Conservation (phyloP, 208 protist genomes). For the Crithidia mellificae region DNA sequence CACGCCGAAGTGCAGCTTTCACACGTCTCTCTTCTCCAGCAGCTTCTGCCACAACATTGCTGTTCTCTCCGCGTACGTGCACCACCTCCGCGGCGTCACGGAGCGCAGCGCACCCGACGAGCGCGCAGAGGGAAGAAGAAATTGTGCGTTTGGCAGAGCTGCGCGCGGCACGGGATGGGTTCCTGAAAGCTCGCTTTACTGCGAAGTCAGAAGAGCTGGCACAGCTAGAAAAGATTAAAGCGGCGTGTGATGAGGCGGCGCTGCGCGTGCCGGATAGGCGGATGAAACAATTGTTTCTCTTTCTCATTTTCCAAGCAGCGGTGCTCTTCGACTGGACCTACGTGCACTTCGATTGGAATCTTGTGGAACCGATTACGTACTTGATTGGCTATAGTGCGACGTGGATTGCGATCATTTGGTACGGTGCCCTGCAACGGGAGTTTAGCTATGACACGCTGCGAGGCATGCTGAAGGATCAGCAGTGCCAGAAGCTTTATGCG, state of each 20-base stretch:
- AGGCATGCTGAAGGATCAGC: conserved; percentile 27
- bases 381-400: conserved; percentile 70
- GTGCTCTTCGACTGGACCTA: conserved; percentile 85
- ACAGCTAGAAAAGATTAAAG: conserved; percentile 33
- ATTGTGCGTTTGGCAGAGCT: conserved; percentile 23
- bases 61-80: neutral
- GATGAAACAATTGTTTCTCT: conserved; percentile 37
- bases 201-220: conserved; percentile 35
- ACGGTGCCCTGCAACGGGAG: conserved; percentile 56
- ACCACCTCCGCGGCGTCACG: neutral
- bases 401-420: conserved; percentile 74
- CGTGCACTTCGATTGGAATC: conserved; percentile 84
- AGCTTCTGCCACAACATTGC: neutral
- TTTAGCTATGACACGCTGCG: conserved; percentile 48
- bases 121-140: no score
- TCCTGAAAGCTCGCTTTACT: conserved; percentile 31
- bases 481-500: conserved; percentile 31
- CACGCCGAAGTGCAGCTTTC: no score
- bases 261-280: conserved; percentile 27
- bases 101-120: no score
- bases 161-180: conserved; percentile 35
- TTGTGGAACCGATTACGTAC: conserved; percentile 91
- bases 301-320: conserved; percentile 46
- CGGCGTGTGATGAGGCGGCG: conserved; percentile 38
- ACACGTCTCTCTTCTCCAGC: no score